Evolutionary conservation across 1,284 basidiomycete species (phyloP).

Genomic region (Cerioporus squamosus): DNA sequence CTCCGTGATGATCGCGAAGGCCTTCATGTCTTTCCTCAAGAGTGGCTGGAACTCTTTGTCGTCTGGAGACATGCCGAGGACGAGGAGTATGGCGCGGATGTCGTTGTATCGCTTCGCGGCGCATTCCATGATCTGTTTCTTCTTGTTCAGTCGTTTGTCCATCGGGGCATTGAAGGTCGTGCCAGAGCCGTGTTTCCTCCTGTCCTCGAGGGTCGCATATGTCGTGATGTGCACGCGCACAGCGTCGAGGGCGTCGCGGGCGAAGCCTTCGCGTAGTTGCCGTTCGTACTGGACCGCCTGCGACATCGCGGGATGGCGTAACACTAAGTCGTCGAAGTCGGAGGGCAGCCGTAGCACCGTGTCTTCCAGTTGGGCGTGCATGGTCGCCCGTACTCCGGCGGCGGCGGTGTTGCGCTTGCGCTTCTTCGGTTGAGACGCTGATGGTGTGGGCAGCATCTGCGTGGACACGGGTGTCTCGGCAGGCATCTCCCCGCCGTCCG

Average conservation of each 20-base stretch:
- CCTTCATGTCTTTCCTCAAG: not conserved
- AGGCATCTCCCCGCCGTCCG: no score
- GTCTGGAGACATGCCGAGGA: not conserved
- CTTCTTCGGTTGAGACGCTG: no score
- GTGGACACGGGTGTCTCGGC: no score
- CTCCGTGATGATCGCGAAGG: not conserved
- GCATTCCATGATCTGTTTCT: no score
- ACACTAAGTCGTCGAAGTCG: no score
- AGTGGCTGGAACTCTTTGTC: not conserved
- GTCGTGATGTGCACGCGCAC: conserved; percentile 6
- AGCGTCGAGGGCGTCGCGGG: conserved; percentile 3
- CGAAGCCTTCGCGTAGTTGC: not conserved
- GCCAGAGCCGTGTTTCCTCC: not conserved
- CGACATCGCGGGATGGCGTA: no score
- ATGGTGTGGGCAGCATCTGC: no score
- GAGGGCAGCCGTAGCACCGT: no score
- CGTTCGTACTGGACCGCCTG: not conserved
- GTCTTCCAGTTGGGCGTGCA: no score
- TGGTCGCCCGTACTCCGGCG: no score
- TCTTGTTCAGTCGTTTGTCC: no score
- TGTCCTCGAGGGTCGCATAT: not conserved
- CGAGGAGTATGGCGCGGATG: not conserved
- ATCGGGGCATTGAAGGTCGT: not conserved
- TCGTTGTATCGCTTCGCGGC: not conserved
- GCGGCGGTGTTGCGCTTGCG: no score